Evolutionary conservation across 148 eudicot genomes (phyloP).

Genomic region (Chenopodium album): DNA sequence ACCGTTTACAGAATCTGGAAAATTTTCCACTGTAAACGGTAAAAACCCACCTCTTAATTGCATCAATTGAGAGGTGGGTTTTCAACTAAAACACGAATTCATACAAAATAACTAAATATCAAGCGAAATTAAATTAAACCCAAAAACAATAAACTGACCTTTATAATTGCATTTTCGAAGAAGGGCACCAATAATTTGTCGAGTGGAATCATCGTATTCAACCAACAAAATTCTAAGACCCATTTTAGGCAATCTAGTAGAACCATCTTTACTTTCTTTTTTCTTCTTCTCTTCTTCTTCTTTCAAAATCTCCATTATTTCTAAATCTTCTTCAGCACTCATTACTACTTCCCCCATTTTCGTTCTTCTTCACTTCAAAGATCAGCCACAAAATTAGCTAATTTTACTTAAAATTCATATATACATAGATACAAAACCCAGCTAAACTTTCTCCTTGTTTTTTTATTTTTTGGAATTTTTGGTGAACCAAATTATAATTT

Average conservation of each 20-base stretch:
- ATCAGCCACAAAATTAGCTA: no score
- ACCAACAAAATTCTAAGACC: slow-evolving; percentile 66
- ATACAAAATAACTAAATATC: background rate
- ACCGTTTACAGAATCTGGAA: background rate
- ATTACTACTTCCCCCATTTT: slow-evolving; percentile 52
- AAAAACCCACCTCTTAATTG: background rate
- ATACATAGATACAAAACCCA: background rate
- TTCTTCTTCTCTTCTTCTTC: slow-evolving; percentile 16
- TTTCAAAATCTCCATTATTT: slow-evolving; percentile 25
- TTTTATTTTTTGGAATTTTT: background rate
- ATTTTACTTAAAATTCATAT: no score
- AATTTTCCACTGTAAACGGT: background rate
- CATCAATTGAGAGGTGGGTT: no score
- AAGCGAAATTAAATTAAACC: background rate
- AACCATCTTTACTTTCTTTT: slow-evolving; percentile 22
- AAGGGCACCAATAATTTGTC: slow-evolving; percentile 86
- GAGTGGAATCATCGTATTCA: slow-evolving; percentile 85
- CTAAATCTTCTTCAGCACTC: slow-evolving; percentile 40
- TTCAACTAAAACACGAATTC: background rate
- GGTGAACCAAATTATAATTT: background rate
- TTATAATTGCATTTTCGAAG: slow-evolving; percentile 79
- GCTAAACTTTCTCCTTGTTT: background rate
- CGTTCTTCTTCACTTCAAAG: background rate
- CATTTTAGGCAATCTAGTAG: slow-evolving; percentile 50
- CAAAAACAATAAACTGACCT: slow-evolving; percentile 40